These are phyloP conservation scores for Saitozyma podzolica DNA, from an alignment of 768 basidiomycete genomes.

Conservation along the genomic window DNA sequence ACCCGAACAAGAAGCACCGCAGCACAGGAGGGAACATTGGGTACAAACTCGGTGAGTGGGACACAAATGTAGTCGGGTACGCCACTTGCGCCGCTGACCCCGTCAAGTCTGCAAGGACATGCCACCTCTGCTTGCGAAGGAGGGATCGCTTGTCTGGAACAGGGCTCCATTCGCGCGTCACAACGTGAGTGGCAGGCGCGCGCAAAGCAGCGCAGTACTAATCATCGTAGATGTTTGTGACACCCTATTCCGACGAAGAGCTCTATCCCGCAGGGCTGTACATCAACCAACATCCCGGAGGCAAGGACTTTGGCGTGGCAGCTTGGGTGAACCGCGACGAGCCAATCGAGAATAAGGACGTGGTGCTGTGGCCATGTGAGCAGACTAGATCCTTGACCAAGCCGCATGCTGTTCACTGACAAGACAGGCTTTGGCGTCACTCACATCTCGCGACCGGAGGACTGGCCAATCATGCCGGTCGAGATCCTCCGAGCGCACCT, in stretches of 20 bases:
- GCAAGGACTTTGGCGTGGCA: constrained; percentile 31
- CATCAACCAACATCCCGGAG: constrained; percentile 38
- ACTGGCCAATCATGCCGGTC: too few species aligned
- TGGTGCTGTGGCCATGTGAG: constrained; percentile 57
- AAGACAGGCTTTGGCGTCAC: too few species aligned
- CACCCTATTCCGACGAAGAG: constrained; percentile 55
- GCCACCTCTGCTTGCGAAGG: too few species aligned
- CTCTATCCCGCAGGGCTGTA: constrained; percentile 49
- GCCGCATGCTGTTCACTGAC: too few species aligned
- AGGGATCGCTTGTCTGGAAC: constrained; percentile 3
- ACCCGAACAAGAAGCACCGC: constrained; percentile 66
- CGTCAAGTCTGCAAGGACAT: too few species aligned
- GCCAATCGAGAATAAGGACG: constrained; percentile 38
- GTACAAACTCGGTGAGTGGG: too few species aligned
- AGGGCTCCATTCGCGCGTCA: constrained; percentile 42
- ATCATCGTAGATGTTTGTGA: constrained; percentile 67
- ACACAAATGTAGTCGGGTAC: too few species aligned
- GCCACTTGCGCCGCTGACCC: too few species aligned
- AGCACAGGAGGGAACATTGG: constrained; percentile 56
- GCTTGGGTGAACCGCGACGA: constrained; percentile 51
- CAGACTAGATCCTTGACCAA: too few species aligned
- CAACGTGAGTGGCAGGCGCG: constrained; percentile 59
- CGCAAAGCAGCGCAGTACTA: constrained; percentile 26
- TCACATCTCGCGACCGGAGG: too few species aligned
- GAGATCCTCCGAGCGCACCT: too few species aligned